Base-by-base conservation (phyloP, 1,284 basidiomycete genomes). In the Grifola frondosa region DNA sequence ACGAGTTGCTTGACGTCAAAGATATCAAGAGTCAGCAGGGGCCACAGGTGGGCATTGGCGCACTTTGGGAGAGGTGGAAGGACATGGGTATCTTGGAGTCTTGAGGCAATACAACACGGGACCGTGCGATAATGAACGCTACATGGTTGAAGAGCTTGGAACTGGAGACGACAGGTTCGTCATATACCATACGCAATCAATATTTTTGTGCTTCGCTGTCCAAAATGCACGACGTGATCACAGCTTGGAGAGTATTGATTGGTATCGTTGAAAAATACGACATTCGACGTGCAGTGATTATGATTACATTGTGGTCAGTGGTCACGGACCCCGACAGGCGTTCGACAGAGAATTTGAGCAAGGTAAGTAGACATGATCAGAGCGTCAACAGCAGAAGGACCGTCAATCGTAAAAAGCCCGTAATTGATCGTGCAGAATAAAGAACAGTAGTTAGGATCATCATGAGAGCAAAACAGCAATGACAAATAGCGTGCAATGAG, bases 41-140 rank as follows among this genome's bases (percentile, higher is more conserved):
- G 38, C 67, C 77, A 6, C 68, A 74, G 5, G 84, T 88, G 8
- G 90, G 88, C 8, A 75, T 91, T n/a, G 92, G 91, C 9, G 78
- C 85, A 54, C 70, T 97, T 30, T 91, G 88, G 76, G 93, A 96
- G 59, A 83, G 80, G 53, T 97, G 94, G 94, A 84, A 77, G 60
- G 90, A 93, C 55, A 80, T 86, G 77, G 84, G 80, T 30, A 82
- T 87, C 43, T 61, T 89, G 44, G 83, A 86, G 39, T 52, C 57
- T 10, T 59, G 37, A 42, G 39, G 12, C 11, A 12, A 22, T 6
- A 20, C 12, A 6, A 19, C n/a, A 5, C 12, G n/a, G 10, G 34
- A 11, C 5, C 30, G 30, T 9, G 19, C 15, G 6, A 11, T 13
- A 24, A 16, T 10, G 17, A 16, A 17, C n/a, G 33, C 13, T 16